Conservation (phyloP, 192 early-diverging fungal species). For the Linnemannia exigua region DNA sequence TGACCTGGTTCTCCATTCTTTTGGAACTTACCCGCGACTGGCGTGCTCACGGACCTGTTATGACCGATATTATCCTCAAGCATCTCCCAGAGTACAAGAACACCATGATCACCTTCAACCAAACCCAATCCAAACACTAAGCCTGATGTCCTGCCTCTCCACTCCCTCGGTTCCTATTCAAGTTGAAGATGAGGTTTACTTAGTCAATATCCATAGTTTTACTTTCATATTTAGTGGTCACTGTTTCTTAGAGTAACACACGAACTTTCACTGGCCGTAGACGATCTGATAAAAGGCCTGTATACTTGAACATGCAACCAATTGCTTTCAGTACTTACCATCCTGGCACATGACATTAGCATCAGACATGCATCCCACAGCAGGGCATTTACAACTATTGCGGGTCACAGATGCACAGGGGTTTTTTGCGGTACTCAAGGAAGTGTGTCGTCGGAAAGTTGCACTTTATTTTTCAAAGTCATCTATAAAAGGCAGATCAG, state of each 20-base stretch:
- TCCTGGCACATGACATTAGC: constrained; percentile 11
- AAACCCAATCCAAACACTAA: constrained; percentile 20
- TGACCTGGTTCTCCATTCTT: constrained; percentile 50
- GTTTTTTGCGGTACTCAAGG: constrained; percentile 10
- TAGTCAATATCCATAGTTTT: constrained; percentile 13
- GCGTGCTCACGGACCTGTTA: constrained; percentile 26
- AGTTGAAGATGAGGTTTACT: constrained; percentile 10
- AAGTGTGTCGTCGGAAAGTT: constrained; percentile 3
- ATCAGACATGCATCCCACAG: constrained; percentile 15
- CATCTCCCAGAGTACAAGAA: constrained; percentile 35
- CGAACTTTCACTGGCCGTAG: constrained; percentile 8
- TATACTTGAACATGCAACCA: constrained; percentile 8
- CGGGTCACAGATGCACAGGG: constrained; percentile 1
- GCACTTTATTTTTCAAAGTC: constrained; percentile 11
- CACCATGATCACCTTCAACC: constrained; percentile 39
- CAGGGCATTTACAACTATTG: constrained; percentile 12
- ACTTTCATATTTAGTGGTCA: constrained; percentile 13
- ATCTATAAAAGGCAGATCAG: constrained; percentile 21
- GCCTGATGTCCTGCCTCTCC: constrained; percentile 14
- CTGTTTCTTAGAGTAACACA: constrained; percentile 6
- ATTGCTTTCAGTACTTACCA: constrained; percentile 12
- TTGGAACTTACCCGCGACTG: constrained; percentile 46
- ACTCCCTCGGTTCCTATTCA: constrained; percentile 10
- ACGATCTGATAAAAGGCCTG: constrained; percentile 8
- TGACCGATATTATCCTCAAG: constrained; percentile 36